A percentile compares a stretch with the other conserved stretches of the same genome.
Evolutionary conservation across 768 basidiomycete species (phyloP).

Genomic region (Boletus speciosus): DNA sequence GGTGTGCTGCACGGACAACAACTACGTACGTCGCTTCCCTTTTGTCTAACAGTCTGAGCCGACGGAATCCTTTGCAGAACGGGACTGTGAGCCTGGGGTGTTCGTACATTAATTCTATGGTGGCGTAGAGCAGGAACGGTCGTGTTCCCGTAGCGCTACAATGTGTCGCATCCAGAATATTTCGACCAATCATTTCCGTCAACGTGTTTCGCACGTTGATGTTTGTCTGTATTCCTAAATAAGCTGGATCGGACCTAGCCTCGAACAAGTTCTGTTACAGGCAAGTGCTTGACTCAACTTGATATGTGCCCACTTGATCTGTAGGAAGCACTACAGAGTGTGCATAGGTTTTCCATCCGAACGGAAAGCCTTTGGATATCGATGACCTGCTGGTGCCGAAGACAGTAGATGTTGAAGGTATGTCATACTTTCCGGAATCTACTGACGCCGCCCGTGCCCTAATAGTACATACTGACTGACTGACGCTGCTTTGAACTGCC

Average conservation of each 20-base stretch:
- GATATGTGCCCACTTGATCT: not conserved
- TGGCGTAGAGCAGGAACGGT: not conserved
- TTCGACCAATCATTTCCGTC: not conserved
- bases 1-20: slow-evolving; percentile 14
- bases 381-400: too few relatives aligned
- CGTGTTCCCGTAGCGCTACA: not conserved
- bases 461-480: too few relatives aligned
- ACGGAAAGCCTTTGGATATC: not conserved
- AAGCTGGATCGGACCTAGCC: not conserved
- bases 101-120: slow-evolving; percentile 2
- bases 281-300: not conserved
- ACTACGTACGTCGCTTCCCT: slow-evolving; percentile 3
- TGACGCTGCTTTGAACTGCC: too few relatives aligned
- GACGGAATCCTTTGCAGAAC: slow-evolving; percentile 2
- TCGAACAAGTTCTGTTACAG: not conserved
- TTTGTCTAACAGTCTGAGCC: not conserved
- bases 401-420: too few relatives aligned
- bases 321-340: not conserved
- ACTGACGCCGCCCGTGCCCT: too few relatives aligned
- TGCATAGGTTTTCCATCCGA: not conserved
- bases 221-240: not conserved
- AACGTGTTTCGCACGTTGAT: not conserved
- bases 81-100: slow-evolving; percentile 14
- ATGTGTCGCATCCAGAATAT: not conserved
- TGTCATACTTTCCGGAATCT: too few relatives aligned